Base-by-base conservation (phyloP, 352 stramenopile genomes). In the Pythium aphanidermatum region DNA sequence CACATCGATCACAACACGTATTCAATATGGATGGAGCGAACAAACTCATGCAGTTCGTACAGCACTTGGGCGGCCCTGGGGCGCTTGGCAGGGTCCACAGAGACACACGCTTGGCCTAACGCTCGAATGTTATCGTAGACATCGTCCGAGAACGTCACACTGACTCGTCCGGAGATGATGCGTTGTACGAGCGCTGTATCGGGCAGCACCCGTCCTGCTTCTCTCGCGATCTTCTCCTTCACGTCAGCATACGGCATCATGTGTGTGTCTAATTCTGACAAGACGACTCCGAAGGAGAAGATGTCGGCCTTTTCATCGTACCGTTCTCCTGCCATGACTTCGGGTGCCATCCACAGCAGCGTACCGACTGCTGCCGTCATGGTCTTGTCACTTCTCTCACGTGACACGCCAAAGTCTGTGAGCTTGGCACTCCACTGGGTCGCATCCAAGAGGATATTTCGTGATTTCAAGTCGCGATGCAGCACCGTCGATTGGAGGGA, bases 381-480 rank as follows among this genome's bases (percentile, higher is more conserved):
- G 0, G 66, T 83, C 2, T 41, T 13, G 32, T 76, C 62, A 31
- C 44, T 48, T 31, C 52, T 59, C 29, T 63, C 60, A 6, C 70
- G 53, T 4, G 66, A 69, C 2, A 76, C 58, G 20, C 73, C 73
- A 55, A 85, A 85, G 49, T 80, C 69, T 8, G 68, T 70, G 52
- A 85, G 30, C 27, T 85, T 85, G 19, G 73, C 64, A 12, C 67
- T 35, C n/a, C n/a, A n/a, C 27, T 52, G 53, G 2, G 60, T 27
- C 0, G 34, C 29, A 5, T 57, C 47, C 13, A 85, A 39, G 8
- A 85, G 45, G 21, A 85, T 64, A 44, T 83, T 85, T 49, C 67
- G 71, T 1, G 73, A 83, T 46, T 83, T 85, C 35, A 85, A 52
- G 30, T 85, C 67, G 33, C 70, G 67, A 20, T 80, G 69, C 20